Evolutionary conservation across 768 basidiomycete genomes (phyloP).

Genomic region (Mycena metata): DNA sequence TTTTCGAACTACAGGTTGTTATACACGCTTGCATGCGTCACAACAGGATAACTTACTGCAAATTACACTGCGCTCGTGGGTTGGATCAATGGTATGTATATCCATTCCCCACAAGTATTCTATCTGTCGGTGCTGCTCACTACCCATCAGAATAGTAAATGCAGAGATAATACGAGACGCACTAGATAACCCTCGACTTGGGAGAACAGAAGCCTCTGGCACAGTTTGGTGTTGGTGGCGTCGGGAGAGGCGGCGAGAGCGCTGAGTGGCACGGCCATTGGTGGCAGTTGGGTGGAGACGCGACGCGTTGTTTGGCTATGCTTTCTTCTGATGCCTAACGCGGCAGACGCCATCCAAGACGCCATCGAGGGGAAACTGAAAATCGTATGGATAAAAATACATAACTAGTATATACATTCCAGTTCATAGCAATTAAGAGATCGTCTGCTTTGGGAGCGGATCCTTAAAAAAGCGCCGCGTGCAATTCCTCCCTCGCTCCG

Average conservation of each 20-base stretch:
- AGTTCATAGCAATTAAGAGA: no score
- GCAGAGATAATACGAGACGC: not conserved
- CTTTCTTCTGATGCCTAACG: no score
- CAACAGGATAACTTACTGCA: not conserved
- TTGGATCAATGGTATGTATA: slow-evolving; percentile 2
- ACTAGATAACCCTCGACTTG: not conserved
- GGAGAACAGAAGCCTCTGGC: not conserved
- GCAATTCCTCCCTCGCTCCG: slow-evolving; percentile 3
- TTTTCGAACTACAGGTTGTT: not conserved
- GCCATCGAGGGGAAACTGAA: no score
- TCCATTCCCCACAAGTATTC: slow-evolving; percentile 24
- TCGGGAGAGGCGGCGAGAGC: not conserved
- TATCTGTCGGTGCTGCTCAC: slow-evolving; percentile 1
- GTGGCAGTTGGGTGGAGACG: no score
- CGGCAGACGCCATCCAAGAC: no score
- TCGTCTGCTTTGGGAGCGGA: no score
- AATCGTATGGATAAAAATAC: no score
- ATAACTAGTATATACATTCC: no score
- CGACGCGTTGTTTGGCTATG: no score
- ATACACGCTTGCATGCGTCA: no score
- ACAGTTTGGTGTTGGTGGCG: not conserved
- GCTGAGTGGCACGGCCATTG: slow-evolving; percentile 3
- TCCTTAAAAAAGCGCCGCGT: not conserved
- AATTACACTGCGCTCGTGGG: slow-evolving; percentile 13
- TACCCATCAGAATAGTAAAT: not conserved